These are phyloP conservation scores for Quercus lobata DNA, from an alignment of 331 rosid species.

Conservation along the genomic window DNA sequence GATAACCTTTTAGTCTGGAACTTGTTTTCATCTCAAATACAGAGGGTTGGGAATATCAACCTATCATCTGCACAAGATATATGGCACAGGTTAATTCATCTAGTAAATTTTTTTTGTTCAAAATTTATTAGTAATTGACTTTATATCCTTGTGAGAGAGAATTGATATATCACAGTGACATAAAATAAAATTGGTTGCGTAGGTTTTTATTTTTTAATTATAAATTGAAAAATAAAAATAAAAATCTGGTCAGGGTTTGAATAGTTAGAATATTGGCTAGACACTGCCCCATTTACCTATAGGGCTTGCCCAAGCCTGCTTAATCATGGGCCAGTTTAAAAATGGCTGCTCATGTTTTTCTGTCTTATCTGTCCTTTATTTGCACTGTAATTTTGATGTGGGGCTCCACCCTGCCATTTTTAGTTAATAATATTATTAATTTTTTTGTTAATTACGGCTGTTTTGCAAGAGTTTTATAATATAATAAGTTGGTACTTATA, in stretches of 20 bases:
- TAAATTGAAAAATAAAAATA: not conserved
- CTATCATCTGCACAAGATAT: not conserved
- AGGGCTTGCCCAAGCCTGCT: constrained; percentile 10
- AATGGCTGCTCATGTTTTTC: not conserved
- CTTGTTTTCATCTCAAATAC: not conserved
- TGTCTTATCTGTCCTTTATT: not conserved
- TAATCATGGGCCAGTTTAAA: not conserved
- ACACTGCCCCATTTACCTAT: not conserved
- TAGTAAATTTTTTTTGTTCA: too few species aligned
- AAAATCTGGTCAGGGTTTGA: not conserved
- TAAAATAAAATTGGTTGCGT: too few species aligned
- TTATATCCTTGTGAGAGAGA: too few species aligned
- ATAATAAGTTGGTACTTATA: too few species aligned
- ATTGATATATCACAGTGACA: too few species aligned
- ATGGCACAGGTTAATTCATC: not conserved
- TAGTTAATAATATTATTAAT: too few species aligned
- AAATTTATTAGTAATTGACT: too few species aligned
- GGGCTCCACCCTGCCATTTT: not conserved
- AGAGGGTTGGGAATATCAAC: not conserved
- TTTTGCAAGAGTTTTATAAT: too few species aligned
- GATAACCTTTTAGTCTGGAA: not conserved
- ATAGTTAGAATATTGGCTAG: not conserved
- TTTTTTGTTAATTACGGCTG: too few species aligned
- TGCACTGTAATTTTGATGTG: not conserved
- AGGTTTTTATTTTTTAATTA: too few species aligned